Conservation (phyloP, 2,329 filamentous ascomycete species). For the Xylaria sp. region DNA sequence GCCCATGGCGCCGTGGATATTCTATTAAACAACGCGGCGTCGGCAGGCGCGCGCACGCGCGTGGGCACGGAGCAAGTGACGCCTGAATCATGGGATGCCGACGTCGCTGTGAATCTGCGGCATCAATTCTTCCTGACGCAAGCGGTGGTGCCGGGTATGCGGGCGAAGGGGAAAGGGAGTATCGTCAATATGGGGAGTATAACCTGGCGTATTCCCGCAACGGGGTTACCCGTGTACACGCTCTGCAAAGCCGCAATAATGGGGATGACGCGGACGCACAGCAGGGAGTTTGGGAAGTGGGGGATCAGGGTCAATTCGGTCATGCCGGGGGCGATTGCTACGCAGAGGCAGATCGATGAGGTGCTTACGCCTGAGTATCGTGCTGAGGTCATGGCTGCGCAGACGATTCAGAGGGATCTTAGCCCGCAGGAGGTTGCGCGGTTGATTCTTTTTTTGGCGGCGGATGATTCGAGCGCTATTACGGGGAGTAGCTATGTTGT, state of each 20-base stretch:
- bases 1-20: constrained; percentile 48
- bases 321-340: constrained; percentile 61
- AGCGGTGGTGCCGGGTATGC: constrained; percentile 52
- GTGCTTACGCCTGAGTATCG: constrained; percentile 57
- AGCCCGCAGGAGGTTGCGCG: constrained; percentile 58
- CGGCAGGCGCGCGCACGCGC: constrained; percentile 43
- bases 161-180: constrained; percentile 46
- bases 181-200: constrained; percentile 57
- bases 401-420: constrained; percentile 57
- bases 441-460: constrained; percentile 58
- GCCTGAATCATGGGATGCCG: constrained; percentile 55
- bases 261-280: constrained; percentile 54
- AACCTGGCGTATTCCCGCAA: constrained; percentile 52
- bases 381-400: constrained; percentile 52
- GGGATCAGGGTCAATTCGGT: constrained; percentile 60
- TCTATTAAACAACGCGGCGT: constrained; percentile 54
- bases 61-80: constrained; percentile 53
- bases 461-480: constrained; percentile 60
- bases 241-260: constrained; percentile 54
- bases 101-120: constrained; percentile 58
- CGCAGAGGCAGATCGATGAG: constrained; percentile 56
- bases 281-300: constrained; percentile 52
- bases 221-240: constrained; percentile 51
- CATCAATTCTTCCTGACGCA: constrained; percentile 59
- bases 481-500: constrained; percentile 57